Evolutionary conservation across 2,329 filamentous ascomycete genomes (phyloP).

Genomic region (Fusarium sp.): DNA sequence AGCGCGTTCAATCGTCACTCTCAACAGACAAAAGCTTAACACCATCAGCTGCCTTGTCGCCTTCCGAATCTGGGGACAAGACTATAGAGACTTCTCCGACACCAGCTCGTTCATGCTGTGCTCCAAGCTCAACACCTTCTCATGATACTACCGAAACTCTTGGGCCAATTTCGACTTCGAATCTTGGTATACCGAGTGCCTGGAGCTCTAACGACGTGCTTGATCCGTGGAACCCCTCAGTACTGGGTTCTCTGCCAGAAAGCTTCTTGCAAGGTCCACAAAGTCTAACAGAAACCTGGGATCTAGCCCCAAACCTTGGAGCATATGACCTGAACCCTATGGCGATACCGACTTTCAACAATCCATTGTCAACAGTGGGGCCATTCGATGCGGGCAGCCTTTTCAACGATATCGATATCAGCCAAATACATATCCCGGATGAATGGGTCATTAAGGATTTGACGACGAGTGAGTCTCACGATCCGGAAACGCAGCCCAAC

Average conservation of each 20-base stretch:
- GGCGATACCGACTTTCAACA: neutral
- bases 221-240: neutral
- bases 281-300: neutral
- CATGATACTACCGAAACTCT: neutral
- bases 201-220: neutral
- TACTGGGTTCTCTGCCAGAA: neutral
- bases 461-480: too few species aligned
- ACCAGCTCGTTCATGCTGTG: neutral
- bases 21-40: neutral
- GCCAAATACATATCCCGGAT: neutral
- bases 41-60: neutral
- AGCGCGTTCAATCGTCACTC: neutral
- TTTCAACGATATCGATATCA: neutral
- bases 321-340: neutral
- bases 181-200: neutral
- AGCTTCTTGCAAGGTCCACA: accelerated
- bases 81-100: neutral
- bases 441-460: neutral
- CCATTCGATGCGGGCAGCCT: neutral
- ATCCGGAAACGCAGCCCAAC: neutral
- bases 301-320: neutral
- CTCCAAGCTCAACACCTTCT: neutral
- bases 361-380: neutral
- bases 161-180: accelerated
- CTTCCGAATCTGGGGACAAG: neutral